Conservation (phyloP, 2,329 filamentous ascomycete species). For the Corinectria fuckeliana region DNA sequence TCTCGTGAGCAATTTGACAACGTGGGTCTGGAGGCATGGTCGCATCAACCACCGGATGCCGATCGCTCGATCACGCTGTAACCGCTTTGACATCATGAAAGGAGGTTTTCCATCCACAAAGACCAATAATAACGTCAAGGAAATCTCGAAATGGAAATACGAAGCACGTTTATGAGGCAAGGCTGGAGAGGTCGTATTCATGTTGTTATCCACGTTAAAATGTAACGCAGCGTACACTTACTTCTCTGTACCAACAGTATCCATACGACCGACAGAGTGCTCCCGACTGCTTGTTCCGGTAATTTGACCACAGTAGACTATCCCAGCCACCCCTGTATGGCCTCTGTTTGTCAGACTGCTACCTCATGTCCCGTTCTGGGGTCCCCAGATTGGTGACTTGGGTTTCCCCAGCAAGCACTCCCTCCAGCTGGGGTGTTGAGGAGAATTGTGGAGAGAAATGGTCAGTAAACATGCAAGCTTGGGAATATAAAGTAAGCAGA, state of each 20-base stretch:
- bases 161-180: background rate
- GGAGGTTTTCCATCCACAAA: background rate
- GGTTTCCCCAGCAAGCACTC: slow-evolving; percentile 1
- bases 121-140: background rate
- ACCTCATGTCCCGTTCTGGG: slow-evolving; percentile 24
- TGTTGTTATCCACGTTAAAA: slow-evolving; percentile 7
- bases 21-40: background rate
- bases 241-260: slow-evolving; percentile 7
- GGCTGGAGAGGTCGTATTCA: slow-evolving; percentile 1
- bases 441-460: slow-evolving; percentile 7
- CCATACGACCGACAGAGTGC: slow-evolving; percentile 14
- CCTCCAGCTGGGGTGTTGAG: slow-evolving; percentile 10
- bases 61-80: background rate
- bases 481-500: slow-evolving; percentile 3
- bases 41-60: background rate
- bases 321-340: slow-evolving; percentile 19
- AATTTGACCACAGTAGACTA: slow-evolving; percentile 6
- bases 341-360: background rate
- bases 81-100: background rate
- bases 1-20: slow-evolving; percentile 3
- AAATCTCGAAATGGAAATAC: background rate
- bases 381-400: slow-evolving; percentile 30
- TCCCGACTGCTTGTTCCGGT: slow-evolving; percentile 23
- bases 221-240: slow-evolving; percentile 11
- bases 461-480: background rate